Base-by-base conservation (phyloP, 2,329 filamentous ascomycete species). In the Sporothrix brasiliensis region DNA sequence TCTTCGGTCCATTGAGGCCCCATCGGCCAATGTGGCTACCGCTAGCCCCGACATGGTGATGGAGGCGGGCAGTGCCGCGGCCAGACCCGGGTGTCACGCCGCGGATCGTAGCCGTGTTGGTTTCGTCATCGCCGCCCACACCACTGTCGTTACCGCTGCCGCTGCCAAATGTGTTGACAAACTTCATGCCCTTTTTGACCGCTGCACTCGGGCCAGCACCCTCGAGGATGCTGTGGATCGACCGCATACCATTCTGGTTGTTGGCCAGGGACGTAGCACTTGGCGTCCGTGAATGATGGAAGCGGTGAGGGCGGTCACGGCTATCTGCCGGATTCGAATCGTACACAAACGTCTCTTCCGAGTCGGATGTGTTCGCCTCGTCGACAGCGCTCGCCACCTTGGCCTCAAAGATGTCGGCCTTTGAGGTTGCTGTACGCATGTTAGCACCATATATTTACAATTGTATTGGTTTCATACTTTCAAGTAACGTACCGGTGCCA, bases 321-420 rank as follows among this genome's bases (percentile, higher is more conserved):
- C 78, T 80, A 74, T 91, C 89, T 67, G 92, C 92, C 11, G 94
- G 95, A 77, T 99, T 99, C 34, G 95, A 98, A 80, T 99, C 95
- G 81, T 99, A 99, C 19, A 99, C 95, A 79, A 98, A 99, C 0
- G 95, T 98, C 80, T 98, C 95, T 77, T 97, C 95, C 1, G 94
- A 98, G 79, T 99, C 95, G 7, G 94, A 97, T 14, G 94, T 97
- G 79, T 97, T 92, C 58, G 93, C 93, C 79, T 98, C 94, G 78
- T 98, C 94, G 68, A 99, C 93, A 10, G 94, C 94, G 79, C 90
- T 97, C 67, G 94, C 94, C 75, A 99, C 93, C 78, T 97, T 97
- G 75, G 94, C 93, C 82, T 98, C 95, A 79, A 99, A 99, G 67
- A 98, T 93, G 80, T 99, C 95, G 78, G 95, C 94, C 83, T 98